phyloP scores from a whole-genome alignment of 495 filamentous ascomycete genomes.

The Trichoderma gamsii region DNA sequence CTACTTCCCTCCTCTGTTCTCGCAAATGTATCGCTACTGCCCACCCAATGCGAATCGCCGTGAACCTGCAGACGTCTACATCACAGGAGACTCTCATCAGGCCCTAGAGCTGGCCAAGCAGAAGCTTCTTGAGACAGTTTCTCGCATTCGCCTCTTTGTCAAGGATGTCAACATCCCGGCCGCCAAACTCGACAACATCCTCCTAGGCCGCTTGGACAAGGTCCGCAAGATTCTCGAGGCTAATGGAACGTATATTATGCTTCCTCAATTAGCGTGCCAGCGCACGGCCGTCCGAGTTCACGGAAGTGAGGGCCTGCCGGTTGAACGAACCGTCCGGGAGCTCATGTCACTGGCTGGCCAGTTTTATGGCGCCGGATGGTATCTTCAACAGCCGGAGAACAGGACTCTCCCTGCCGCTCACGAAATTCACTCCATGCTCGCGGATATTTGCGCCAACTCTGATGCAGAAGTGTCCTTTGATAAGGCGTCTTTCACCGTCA shows the following conservation, averaged over 20 bases:
- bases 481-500: slow-evolving; percentile 86
- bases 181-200: slow-evolving; percentile 87
- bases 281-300: slow-evolving; percentile 78
- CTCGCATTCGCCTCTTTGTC: slow-evolving; percentile 71
- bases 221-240: slow-evolving; percentile 95
- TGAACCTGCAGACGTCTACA: slow-evolving; percentile 83
- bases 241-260: slow-evolving; percentile 88
- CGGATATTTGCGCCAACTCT: slow-evolving; percentile 92
- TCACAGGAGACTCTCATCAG: slow-evolving; percentile 77
- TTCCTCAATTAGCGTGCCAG: slow-evolving; percentile 77
- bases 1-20: slow-evolving; percentile 93
- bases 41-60: slow-evolving; percentile 71
- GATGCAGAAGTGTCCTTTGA: slow-evolving; percentile 93
- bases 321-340: slow-evolving; percentile 88
- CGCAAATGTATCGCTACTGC: slow-evolving; percentile 78
- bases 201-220: slow-evolving; percentile 88
- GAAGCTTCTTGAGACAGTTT: slow-evolving; percentile 75
- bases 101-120: slow-evolving; percentile 81
- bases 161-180: slow-evolving; percentile 83
- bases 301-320: slow-evolving; percentile 82
- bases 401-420: slow-evolving; percentile 62
- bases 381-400: slow-evolving; percentile 73
- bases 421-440: slow-evolving; percentile 83
- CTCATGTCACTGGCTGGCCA: slow-evolving; percentile 93
- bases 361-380: slow-evolving; percentile 97